Percentiles rank a stretch among this genome's conserved stretches.
Evolutionary conservation across 1,284 basidiomycete species (phyloP).

Genomic region (Omphalotus olearius): DNA sequence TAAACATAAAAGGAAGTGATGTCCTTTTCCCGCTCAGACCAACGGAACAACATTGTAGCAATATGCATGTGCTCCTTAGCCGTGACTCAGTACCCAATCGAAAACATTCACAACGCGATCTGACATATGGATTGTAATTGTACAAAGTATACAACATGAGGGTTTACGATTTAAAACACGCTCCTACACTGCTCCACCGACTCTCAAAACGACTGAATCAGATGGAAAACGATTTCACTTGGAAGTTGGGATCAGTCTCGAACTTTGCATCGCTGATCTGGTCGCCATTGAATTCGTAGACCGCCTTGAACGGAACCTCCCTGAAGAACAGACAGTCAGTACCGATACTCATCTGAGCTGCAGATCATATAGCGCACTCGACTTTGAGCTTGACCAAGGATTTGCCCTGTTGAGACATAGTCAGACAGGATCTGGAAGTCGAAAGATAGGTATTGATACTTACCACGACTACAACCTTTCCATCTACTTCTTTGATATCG

Average conservation of each 20-base stretch:
- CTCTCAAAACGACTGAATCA: too few species aligned
- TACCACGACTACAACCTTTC: constrained; percentile 2
- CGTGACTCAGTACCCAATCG: too few species aligned
- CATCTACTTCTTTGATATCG: constrained; percentile 1
- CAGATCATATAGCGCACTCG: not conserved
- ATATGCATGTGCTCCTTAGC: too few species aligned
- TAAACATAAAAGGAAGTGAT: too few species aligned
- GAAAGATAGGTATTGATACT: not conserved
- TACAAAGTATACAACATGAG: too few species aligned
- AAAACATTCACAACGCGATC: too few species aligned
- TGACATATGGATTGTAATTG: too few species aligned
- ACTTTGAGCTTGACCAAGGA: not conserved
- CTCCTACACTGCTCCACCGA: too few species aligned
- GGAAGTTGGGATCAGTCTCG: not conserved
- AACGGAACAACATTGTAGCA: too few species aligned
- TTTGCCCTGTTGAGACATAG: not conserved
- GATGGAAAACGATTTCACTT: not conserved
- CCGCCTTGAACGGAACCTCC: constrained; percentile 3
- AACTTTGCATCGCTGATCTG: not conserved
- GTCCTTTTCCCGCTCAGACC: too few species aligned
- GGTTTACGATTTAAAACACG: too few species aligned
- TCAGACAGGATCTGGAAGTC: not conserved
- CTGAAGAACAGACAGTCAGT: not conserved
- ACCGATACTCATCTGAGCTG: not conserved
- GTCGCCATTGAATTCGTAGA: not conserved